Evolutionary conservation across 169 alveolate species (phyloP), one percentile per base, ranked within the genome.

Genomic region (Cryptosporidium meleagridis): DNA sequence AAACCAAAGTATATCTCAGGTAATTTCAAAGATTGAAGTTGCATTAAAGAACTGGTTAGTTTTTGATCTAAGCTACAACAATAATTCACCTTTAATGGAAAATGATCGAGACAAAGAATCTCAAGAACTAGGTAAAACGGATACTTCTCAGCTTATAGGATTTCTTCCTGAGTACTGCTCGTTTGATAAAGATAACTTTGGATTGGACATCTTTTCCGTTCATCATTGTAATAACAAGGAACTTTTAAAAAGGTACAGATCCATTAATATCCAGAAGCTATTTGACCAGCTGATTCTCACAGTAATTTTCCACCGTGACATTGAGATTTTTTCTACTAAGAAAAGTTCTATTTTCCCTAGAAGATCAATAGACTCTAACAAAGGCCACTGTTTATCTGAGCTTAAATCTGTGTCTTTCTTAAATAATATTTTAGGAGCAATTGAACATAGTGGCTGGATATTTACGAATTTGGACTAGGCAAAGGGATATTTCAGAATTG

Each of bases 261-360:
- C 6, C 39, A 31, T 65, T 3, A 80, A 41, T 21, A 48, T 80
- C n/a, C 80, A 80, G 21, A 80, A 35, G n/a, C 52, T 80, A 7
- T 29, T 80, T 21, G 89, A 80, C 53, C 89, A 80, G 39, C 41
- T 59, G 16, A 48, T 80, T 37, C 75, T 80, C 39, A 65, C 68
- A 16, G 39, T 80, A 12, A 62, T 65, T 44, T 80, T 41, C 52
- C 89, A 80, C 41, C 89, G 53, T 26, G 89, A 80, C 21, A 26
- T 59, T 45, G 86, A 75, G 18, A 23, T 75, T 6, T 16, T 75
- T 14, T 23, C 23, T 21, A 75, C 3, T 6, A 33, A 33, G 33
- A 65, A 65, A 65, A n/a, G 0, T 21, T 31, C 72, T n/a, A 21
- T 65, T 65, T 55, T 62, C 21, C 86, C 61, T n/a, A 75, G 68